Evolutionary conservation across 192 early-diverging fungal genomes (phyloP), one percentile per base, ranked within the genome.

Genomic region (Coemansia umbellata): DNA sequence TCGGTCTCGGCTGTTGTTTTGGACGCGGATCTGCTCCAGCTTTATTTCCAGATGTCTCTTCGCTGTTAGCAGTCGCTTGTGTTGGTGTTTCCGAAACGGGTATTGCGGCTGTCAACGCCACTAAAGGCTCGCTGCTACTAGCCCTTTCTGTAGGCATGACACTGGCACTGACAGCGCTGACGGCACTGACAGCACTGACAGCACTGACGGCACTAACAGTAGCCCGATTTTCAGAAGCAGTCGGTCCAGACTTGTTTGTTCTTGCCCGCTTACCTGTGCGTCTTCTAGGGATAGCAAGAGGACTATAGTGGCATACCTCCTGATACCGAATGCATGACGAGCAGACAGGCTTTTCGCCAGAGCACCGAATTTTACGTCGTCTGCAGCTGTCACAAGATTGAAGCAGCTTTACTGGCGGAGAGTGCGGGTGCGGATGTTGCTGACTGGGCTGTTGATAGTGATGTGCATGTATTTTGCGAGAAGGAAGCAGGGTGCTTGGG

Each of bases 331-430:
- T 49, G 24, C 78, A 79, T 23, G 71, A 59, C 40, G 72, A 66
- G 59, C 78, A 79, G n/a, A 42, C 55, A 9, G 78, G 78, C 43
- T 71, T 70, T 27, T 71, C 71, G 10, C 78, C 78, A 0, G 66
- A 74, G 50, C 78, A 79, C 31, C 66, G 55, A 41, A 74, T 74
- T 21, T 79, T 79, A 43, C 72, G 66, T 24, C 64, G 27, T 13
- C 78, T 54, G 53, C 78, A 79, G 58, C 61, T 68, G 26, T 79
- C 78, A 52, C 78, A 79, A 18, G 78, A 74, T 27, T 69, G 71
- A 37, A 79, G 43, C 23, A 79, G 63, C 45, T 69, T 69, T 4
- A 77, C 58, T 2, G 44, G 51, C 8, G 35, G 36, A 4, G 26
- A 26, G 21, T 49, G 57, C 14, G 26, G 51, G 35, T 66, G 55